A percentile compares a stretch with the other conserved stretches of the same genome.
These are phyloP conservation scores for Kappamyces sp. DNA, from an alignment of 192 early-diverging fungal species.

Conservation along the genomic window DNA sequence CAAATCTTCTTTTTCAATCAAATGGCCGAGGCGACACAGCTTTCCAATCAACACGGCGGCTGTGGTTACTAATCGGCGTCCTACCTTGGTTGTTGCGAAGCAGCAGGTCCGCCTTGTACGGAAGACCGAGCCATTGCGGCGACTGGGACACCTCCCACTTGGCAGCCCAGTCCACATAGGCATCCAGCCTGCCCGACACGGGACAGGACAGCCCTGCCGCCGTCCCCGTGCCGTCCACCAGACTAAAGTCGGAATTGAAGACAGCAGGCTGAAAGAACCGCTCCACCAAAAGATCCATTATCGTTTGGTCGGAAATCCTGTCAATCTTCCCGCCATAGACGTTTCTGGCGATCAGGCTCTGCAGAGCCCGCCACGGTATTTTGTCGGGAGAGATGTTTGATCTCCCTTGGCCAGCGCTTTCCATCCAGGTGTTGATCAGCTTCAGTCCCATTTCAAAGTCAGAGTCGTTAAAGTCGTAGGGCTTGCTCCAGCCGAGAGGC, in stretches of 20 bases:
- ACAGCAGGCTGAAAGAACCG: slow-evolving; percentile 69
- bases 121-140: slow-evolving; percentile 95
- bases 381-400: slow-evolving; percentile 87
- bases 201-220: slow-evolving; percentile 57
- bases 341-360: slow-evolving; percentile 73
- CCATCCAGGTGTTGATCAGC: slow-evolving; percentile 92
- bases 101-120: slow-evolving; percentile 86
- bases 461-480: slow-evolving; percentile 97
- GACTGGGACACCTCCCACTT: slow-evolving; percentile 86
- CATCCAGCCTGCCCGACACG: slow-evolving; percentile 76
- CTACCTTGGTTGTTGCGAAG: slow-evolving; percentile 75
- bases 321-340: slow-evolving; percentile 98
- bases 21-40: too few relatives aligned
- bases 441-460: slow-evolving; percentile 87
- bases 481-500: slow-evolving; percentile 95
- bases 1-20: too few relatives aligned
- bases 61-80: not conserved
- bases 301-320: slow-evolving; percentile 77
- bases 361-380: slow-evolving; percentile 95
- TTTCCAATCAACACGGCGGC: too few relatives aligned
- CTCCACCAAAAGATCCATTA: slow-evolving; percentile 83
- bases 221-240: slow-evolving; percentile 47
- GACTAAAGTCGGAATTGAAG: slow-evolving; percentile 74
- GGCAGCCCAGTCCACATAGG: slow-evolving; percentile 86
- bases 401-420: slow-evolving; percentile 65